phyloP scores from a whole-genome alignment of 2,329 filamentous ascomycete species.

The Diaporthe citri region DNA sequence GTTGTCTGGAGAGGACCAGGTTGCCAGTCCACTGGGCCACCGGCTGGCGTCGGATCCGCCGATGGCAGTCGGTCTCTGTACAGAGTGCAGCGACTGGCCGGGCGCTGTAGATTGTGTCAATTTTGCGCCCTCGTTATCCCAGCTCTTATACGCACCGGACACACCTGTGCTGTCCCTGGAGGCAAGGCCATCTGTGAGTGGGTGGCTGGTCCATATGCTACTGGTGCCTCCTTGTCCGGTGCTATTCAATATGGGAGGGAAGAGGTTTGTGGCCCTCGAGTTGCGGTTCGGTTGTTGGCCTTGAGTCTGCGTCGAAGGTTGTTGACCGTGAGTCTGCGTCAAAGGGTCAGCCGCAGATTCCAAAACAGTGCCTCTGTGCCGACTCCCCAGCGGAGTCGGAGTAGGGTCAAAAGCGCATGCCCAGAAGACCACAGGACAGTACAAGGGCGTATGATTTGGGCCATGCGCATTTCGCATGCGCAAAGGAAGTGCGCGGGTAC shows the following conservation, averaged over 20 bases:
- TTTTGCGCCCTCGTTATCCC: neutral
- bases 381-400: neutral
- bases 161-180: constrained; percentile 32
- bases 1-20: constrained; percentile 37
- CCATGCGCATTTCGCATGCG: neutral
- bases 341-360: constrained; percentile 30
- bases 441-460: neutral
- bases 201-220: constrained; percentile 36
- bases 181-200: constrained; percentile 25
- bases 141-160: constrained; percentile 33
- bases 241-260: constrained; percentile 26
- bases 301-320: constrained; percentile 31
- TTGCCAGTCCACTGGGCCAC: constrained; percentile 35
- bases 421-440: neutral
- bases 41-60: constrained; percentile 32
- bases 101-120: constrained; percentile 33
- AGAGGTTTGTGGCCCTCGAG: constrained; percentile 28
- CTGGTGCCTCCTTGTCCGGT: constrained; percentile 19
- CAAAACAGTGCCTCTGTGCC: neutral
- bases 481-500: neutral
- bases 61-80: constrained; percentile 34
- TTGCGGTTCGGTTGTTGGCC: constrained; percentile 37
- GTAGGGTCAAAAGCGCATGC: neutral
- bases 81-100: constrained; percentile 32
- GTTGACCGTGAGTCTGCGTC: constrained; percentile 36